Conservation (phyloP, 176 grass and related monocot species). For the Elaeis guineensis region DNA sequence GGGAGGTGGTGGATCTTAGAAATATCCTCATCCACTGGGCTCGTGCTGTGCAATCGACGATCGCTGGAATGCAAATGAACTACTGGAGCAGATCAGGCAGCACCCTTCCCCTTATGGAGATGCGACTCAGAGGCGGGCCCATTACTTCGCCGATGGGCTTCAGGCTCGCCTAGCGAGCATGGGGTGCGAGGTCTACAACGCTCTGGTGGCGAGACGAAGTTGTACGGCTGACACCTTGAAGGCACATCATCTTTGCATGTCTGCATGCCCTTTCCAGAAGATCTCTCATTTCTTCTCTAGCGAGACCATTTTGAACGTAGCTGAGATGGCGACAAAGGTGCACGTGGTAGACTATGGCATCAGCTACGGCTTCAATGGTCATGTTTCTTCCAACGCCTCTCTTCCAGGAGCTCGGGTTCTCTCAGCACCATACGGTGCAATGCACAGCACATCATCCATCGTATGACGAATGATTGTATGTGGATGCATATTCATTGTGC, state of each 20-base stretch:
- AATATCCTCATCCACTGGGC: slow-evolving; percentile 81
- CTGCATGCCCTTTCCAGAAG: slow-evolving; percentile 86
- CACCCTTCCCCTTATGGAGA: slow-evolving; percentile 52
- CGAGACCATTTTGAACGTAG: slow-evolving; percentile 73
- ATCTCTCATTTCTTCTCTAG: slow-evolving; percentile 88
- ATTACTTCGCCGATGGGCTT: slow-evolving; percentile 80
- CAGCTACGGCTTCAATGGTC: slow-evolving; percentile 97
- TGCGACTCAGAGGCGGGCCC: slow-evolving; percentile 64
- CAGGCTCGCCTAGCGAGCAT: slow-evolving; percentile 82
- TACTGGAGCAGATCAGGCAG: slow-evolving; percentile 86
- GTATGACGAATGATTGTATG: too few relatives aligned
- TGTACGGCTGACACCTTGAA: slow-evolving; percentile 68
- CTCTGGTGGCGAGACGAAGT: slow-evolving; percentile 28
- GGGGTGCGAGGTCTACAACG: slow-evolving; percentile 76
- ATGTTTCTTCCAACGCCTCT: slow-evolving; percentile 68
- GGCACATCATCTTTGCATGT: slow-evolving; percentile 74
- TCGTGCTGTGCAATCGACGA: slow-evolving; percentile 75
- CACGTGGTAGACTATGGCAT: slow-evolving; percentile 85
- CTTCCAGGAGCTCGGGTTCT: too few relatives aligned
- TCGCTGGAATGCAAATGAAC: slow-evolving; percentile 40
- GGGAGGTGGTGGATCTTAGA: slow-evolving; percentile 71
- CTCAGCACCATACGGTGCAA: too few relatives aligned
- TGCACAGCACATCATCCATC: too few relatives aligned
- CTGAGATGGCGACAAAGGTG: slow-evolving; percentile 54
- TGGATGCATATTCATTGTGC: too few relatives aligned